phyloP scores from a whole-genome alignment of 1,284 basidiomycete species.

The Apiotrichum siamense region DNA sequence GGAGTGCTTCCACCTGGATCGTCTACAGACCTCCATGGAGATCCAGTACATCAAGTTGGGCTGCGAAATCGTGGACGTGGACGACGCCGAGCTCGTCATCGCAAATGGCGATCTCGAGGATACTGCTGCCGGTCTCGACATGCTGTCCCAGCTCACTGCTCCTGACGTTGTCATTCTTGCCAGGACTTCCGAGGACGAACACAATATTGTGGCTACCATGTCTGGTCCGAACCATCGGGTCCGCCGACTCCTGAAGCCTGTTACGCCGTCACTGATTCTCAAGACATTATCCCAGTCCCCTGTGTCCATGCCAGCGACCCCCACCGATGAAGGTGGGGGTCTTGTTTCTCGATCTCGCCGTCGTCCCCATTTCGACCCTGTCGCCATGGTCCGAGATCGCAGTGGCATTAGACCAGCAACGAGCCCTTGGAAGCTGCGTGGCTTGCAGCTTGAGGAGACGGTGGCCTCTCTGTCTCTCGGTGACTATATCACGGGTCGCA shows the following conservation, averaged over 20 bases:
- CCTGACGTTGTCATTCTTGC: conserved; percentile 34
- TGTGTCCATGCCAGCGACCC: not conserved
- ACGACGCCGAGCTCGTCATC: conserved; percentile 36
- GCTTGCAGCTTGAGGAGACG: conserved; percentile 32
- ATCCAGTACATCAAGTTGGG: conserved; percentile 31
- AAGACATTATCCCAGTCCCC: conserved; percentile 16
- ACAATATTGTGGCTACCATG: not conserved
- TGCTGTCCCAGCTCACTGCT: conserved; percentile 17
- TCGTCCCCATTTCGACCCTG: conserved; percentile 6
- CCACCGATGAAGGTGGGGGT: not conserved
- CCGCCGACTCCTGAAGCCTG: conserved; percentile 32
- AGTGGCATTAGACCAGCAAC: not conserved
- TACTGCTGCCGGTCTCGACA: not conserved
- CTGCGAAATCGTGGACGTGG: conserved; percentile 24
- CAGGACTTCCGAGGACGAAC: conserved; percentile 16
- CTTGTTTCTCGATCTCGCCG: conserved; percentile 1
- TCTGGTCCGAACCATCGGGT: conserved; percentile 2
- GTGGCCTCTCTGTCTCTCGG: conserved; percentile 36
- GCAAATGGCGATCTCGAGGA: conserved; percentile 29
- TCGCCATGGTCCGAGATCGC: not conserved
- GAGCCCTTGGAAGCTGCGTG: conserved; percentile 27
- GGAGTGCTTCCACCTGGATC: conserved; percentile 7
- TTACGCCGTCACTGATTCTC: conserved; percentile 32
- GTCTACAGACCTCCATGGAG: conserved; percentile 22
- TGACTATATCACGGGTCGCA: conserved; percentile 31